Evolutionary conservation across 2,329 filamentous ascomycete genomes (phyloP).

Genomic region (Pseudogymnoascus sp.): DNA sequence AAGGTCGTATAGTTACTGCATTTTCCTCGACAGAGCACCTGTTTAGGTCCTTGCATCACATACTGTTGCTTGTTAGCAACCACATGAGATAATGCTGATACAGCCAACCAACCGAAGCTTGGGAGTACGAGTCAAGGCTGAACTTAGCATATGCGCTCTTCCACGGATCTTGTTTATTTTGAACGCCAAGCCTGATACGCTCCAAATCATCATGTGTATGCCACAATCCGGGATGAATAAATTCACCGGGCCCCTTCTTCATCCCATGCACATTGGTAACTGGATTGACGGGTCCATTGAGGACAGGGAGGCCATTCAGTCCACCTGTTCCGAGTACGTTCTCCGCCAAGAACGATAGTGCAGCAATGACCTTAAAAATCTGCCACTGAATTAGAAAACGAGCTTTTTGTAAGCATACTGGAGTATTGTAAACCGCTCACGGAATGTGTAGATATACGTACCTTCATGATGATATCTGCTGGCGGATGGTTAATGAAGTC

Average conservation of each 20-base stretch:
- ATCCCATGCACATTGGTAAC: constrained; percentile 12
- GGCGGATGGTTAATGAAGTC: neutral
- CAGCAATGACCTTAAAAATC: neutral
- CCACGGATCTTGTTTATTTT: neutral
- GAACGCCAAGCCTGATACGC: constrained; percentile 23
- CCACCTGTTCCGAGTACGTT: constrained; percentile 14
- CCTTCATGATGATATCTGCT: neutral
- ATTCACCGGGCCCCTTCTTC: constrained; percentile 16
- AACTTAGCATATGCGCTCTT: constrained; percentile 15
- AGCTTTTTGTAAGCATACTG: neutral
- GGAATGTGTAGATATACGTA: neutral
- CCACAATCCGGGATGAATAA: constrained; percentile 29
- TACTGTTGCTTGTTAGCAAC: constrained; percentile 17
- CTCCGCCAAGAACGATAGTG: neutral
- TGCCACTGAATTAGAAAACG: neutral
- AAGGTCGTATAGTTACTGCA: constrained; percentile 33
- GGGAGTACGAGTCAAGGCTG: constrained; percentile 12
- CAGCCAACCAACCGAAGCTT: neutral
- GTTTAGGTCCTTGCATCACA: constrained; percentile 28
- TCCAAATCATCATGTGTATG: constrained; percentile 30
- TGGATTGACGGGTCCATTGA: constrained; percentile 23
- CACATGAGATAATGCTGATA: neutral
- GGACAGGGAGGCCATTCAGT: constrained; percentile 19
- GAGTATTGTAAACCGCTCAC: neutral
- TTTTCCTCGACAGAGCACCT: constrained; percentile 28